Evolutionary conservation across 768 basidiomycete genomes (phyloP), one percentile per base, ranked within the genome.

Genomic region (Sporobolomyces phaffii): DNA sequence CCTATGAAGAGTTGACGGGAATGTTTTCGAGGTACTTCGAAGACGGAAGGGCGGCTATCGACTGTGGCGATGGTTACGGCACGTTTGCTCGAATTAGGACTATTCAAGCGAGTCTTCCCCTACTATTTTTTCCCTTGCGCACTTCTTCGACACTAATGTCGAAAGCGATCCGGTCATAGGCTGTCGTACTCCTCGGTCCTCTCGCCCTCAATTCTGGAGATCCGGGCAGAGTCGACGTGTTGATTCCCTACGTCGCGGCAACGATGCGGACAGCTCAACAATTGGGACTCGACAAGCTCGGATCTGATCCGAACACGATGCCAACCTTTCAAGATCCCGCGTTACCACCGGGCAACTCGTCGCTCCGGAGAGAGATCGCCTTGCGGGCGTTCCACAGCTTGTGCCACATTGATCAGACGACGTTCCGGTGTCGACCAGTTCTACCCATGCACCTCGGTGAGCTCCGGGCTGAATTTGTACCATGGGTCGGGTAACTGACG

Each of bases 271-370:
- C 64, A 5, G 43, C 28, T 20, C 69, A 71, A 41, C 61, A 63
- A 18, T 51, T 71, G 17, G 34, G 60, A 17, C 65, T 71, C n/a
- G 61, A 71, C 62, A 60, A 56, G 31, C 58, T 71, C 31, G 69
- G 69, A 6, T 38, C 33, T 17, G 69, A 71, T 31, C 58, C 69
- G 29, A 43, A 11, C 2, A 15, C 11, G 2, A 70, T 70, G 69
- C 69, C 69, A 2, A 40, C 44, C 0, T 45, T 31, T 22, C 44
- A 59, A 22, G 69, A 70, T 22, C 64, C 64, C 11, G 64, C 60
- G 1, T 18, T 62, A 38, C 69, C 64, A 11, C 18, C 22, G 6
- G 60, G 64, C 6, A 29, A 14, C 1, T 34, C 33, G 31, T 40
- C 54, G 2, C 22, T 70, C 5, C 26, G 57, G 24, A 20, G 69